Conservation (phyloP, 345 rosid species). For the Passiflora organensis region DNA sequence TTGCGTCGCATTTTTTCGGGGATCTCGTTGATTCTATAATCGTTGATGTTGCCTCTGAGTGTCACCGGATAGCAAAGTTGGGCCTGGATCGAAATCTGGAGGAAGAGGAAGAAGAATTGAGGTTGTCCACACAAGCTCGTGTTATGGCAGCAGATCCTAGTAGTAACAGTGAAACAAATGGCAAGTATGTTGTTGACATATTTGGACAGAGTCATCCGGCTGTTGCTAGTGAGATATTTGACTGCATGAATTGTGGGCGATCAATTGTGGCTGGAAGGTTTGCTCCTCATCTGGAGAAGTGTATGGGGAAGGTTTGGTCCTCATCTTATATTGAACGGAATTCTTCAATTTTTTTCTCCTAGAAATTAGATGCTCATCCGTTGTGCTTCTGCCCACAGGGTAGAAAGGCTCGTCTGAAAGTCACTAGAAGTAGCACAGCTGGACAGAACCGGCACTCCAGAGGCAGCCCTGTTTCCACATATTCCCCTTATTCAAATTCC, state of each 20-base stretch:
- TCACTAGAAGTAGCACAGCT: conserved; percentile 70
- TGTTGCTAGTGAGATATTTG: conserved; percentile 73
- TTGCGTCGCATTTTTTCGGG: conserved; percentile 54
- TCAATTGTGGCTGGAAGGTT: conserved; percentile 84
- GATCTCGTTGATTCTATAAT: conserved; percentile 81
- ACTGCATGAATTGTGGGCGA: conserved; percentile 92
- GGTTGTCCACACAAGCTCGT: conserved; percentile 74
- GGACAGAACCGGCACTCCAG: conserved; percentile 64
- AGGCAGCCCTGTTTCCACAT: conserved; percentile 51
- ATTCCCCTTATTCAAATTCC: conserved; percentile 49
- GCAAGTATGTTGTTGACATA: conserved; percentile 79
- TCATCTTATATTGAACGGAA: not conserved
- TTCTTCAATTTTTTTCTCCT: too few species aligned
- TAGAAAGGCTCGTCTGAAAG: conserved; percentile 75
- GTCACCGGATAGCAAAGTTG: conserved; percentile 73
- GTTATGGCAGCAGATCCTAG: conserved; percentile 67
- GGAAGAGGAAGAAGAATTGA: conserved; percentile 80
- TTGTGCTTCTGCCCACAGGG: conserved; percentile 39
- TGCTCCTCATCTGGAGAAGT: conserved; percentile 94
- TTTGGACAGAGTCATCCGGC: conserved; percentile 89
- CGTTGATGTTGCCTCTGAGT: conserved; percentile 93
- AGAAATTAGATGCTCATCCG: not conserved
- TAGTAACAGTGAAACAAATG: conserved; percentile 57
- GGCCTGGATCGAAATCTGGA: conserved; percentile 85
- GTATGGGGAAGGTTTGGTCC: conserved; percentile 89